Conservation (phyloP, 257 asterid genomes). For the Penstemon newberryi region DNA sequence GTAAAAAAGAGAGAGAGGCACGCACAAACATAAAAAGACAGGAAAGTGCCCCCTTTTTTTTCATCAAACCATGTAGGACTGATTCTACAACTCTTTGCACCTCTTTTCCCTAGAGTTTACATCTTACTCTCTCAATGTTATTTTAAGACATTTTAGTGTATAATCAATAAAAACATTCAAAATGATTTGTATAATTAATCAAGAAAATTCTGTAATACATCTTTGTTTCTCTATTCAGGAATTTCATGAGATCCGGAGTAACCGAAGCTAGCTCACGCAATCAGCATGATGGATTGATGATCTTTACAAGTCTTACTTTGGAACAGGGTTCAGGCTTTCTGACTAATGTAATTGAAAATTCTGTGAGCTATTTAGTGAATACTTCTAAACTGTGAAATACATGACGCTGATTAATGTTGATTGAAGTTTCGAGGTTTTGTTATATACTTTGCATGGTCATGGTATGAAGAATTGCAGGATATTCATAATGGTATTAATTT, state of each 20-base stretch:
- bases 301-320: background rate
- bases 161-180: background rate
- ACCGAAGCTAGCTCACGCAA: slow-evolving; percentile 8
- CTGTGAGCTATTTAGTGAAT: background rate
- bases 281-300: background rate
- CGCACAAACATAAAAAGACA: no score
- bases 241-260: slow-evolving; percentile 9
- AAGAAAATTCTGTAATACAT: background rate
- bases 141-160: background rate
- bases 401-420: background rate
- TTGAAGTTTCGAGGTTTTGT: background rate
- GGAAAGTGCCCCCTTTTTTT: background rate
- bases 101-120: background rate
- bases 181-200: background rate
- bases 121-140: slow-evolving; percentile 8
- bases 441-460: background rate
- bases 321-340: background rate
- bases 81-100: background rate
- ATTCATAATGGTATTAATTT: background rate
- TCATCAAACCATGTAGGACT: background rate
- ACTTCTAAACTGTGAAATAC: background rate
- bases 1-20: no score
- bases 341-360: background rate
- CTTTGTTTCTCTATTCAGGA: slow-evolving; percentile 30
- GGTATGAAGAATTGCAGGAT: background rate